These are phyloP conservation scores for Tylopilus sp. DNA, from an alignment of 768 basidiomycete genomes.

Conservation along the genomic window DNA sequence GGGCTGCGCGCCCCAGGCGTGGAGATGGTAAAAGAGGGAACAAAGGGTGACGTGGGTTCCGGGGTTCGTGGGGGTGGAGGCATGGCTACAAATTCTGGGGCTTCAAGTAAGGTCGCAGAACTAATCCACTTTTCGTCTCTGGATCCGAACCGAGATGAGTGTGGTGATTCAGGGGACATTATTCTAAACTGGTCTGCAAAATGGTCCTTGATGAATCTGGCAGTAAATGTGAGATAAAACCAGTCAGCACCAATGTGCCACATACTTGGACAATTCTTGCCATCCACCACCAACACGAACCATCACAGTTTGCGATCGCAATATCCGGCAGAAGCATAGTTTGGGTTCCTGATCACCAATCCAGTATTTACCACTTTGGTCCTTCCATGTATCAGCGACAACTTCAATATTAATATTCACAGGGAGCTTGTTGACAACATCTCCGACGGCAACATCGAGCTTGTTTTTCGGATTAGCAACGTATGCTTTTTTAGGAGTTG, in stretches of 20 bases:
- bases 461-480: constrained; percentile 87
- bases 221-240: background rate
- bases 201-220: constrained; percentile 82
- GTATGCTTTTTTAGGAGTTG: constrained; percentile 60
- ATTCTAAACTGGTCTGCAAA: constrained; percentile 82
- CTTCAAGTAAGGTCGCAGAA: constrained; percentile 65
- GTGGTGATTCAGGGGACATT: constrained; percentile 58
- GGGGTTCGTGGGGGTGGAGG: constrained; percentile 58
- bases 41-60: constrained; percentile 51
- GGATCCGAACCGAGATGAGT: constrained; percentile 34
- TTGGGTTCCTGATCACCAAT: constrained; percentile 90
- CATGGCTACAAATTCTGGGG: constrained; percentile 37
- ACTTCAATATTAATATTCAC: constrained; percentile 82
- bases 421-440: constrained; percentile 85
- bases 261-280: constrained; percentile 86
- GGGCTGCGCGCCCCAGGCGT: constrained; percentile 47
- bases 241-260: constrained; percentile 9
- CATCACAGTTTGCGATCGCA: constrained; percentile 92
- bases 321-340: constrained; percentile 87
- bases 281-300: constrained; percentile 95
- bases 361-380: constrained; percentile 94
- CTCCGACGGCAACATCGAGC: constrained; percentile 88
- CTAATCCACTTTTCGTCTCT: constrained; percentile 84
- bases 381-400: constrained; percentile 82
- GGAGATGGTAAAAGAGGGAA: constrained; percentile 67